Conservation (phyloP, 2,329 filamentous ascomycete genomes). For the Fusarium caatingaense region DNA sequence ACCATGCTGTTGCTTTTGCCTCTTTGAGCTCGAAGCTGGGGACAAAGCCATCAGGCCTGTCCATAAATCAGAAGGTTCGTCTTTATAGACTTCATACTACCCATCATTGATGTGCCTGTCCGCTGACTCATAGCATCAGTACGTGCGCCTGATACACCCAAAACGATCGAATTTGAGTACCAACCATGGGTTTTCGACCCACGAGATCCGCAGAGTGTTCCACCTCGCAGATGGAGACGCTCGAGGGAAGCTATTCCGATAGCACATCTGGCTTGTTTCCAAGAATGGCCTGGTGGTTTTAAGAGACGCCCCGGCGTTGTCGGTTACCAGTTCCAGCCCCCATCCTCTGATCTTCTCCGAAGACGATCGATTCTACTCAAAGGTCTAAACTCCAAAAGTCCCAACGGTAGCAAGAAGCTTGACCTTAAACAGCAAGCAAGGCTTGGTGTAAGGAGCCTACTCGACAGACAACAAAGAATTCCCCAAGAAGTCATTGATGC, state of each 20-base stretch:
- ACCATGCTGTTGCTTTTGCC: constrained; percentile 6
- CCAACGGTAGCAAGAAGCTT: background rate
- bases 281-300: background rate
- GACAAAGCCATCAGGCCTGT: background rate
- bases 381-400: background rate
- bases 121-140: background rate
- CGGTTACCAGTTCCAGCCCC: background rate
- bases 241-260: background rate
- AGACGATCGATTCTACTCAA: background rate
- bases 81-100: background rate
- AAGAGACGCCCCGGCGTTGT: background rate
- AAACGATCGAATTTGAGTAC: background rate
- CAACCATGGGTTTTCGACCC: constrained; percentile 15
- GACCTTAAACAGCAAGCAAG: constrained; percentile 6
- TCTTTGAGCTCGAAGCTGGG: constrained; percentile 15
- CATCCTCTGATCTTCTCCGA: background rate
- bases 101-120: background rate
- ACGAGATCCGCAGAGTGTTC: constrained; percentile 1
- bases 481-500: background rate
- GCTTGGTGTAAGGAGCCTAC: background rate
- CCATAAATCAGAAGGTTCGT: background rate
- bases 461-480: background rate
- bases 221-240: constrained; percentile 9
- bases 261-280: constrained; percentile 1
- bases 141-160: background rate